phyloP scores from a whole-genome alignment of 2,329 filamentous ascomycete genomes.

The Furcasterigmium sp. region DNA sequence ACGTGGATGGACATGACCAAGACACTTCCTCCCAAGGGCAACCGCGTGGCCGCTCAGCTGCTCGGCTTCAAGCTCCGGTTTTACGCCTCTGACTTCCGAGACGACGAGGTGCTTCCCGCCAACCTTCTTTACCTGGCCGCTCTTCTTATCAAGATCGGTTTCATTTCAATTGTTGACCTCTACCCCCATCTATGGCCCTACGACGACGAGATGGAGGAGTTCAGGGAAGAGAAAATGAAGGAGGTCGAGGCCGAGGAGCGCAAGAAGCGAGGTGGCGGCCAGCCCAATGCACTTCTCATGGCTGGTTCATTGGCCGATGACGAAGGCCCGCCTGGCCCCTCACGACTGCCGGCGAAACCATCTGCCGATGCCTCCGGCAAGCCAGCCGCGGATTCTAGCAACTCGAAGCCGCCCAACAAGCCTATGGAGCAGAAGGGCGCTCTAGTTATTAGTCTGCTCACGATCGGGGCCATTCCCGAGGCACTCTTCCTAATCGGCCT shows the following conservation, averaged over 20 bases:
- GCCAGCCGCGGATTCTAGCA: conserved; percentile 48
- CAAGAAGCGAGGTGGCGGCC: conserved; percentile 62
- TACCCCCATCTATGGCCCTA: conserved; percentile 87
- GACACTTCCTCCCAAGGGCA: conserved; percentile 78
- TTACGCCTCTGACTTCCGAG: conserved; percentile 76
- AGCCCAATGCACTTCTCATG: conserved; percentile 78
- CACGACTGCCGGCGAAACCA: conserved; percentile 15
- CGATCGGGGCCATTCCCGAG: conserved; percentile 89
- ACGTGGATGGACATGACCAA: conserved; percentile 79
- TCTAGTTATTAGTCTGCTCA: conserved; percentile 77
- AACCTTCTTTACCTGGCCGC: conserved; percentile 91
- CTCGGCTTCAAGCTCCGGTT: conserved; percentile 96
- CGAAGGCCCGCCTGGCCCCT: conserved; percentile 45
- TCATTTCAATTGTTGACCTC: conserved; percentile 85
- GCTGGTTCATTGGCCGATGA: conserved; percentile 87
- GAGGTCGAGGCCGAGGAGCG: conserved; percentile 76
- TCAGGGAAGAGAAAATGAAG: conserved; percentile 65
- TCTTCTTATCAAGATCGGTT: conserved; percentile 92
- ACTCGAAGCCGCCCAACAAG: conserved; percentile 52
- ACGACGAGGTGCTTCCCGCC: conserved; percentile 75
- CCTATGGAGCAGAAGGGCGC: conserved; percentile 84
- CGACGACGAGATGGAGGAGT: conserved; percentile 74
- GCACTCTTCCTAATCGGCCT: conserved; percentile 86
- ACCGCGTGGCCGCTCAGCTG: conserved; percentile 86
- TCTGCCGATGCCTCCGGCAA: conserved; percentile 30